Base-by-base conservation (phyloP, 495 filamentous ascomycete species). In the Daldinia childiae region DNA sequence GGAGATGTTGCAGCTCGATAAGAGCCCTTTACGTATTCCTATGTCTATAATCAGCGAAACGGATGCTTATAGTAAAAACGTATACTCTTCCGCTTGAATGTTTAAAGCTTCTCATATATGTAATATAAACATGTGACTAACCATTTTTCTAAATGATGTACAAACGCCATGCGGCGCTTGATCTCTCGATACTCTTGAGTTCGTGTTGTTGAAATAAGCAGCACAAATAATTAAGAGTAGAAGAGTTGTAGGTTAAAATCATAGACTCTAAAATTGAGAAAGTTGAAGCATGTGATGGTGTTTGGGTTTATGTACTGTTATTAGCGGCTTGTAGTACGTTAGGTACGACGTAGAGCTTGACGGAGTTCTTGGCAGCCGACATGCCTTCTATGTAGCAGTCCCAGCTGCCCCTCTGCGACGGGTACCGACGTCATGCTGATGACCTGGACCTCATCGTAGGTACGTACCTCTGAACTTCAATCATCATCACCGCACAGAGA, bases 1-100 rank as follows among this genome's bases (percentile, higher is more conserved):
- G 87, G 90, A 38, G 91, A 94, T 43, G 88, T 82, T 43, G 87
- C 81, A 72, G 85, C 80, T 67, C 79, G 83, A 65, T 88, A 70
- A 5, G 87, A 86, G 48, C 72, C 68, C 19, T 71, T 74, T 56
- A 74, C 48, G 36, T 76, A 76, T 63, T 78, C 54, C 74, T 73
- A 39, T 26, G 6, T 17, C 15, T 12, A 14, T 5, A 27, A 30
- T 67, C 30, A 63, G 58, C 19, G 9, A n/a, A n/a, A 30, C 6
- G 14, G 14, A 30, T 15, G 4, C 30, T 0, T 54, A 54, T 30
- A 54, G 6, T 3, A n/a, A 52, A 30, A 29, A 52, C 11, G 7
- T 52, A 30, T 6, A 30, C 15, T 12, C 19, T 21, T 48, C 6
- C 6, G 21, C 4, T 30, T 7, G 15, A 21, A n/a, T 15, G 11